Conservation (phyloP, 1,284 basidiomycete genomes). For the Irpex sp. region DNA sequence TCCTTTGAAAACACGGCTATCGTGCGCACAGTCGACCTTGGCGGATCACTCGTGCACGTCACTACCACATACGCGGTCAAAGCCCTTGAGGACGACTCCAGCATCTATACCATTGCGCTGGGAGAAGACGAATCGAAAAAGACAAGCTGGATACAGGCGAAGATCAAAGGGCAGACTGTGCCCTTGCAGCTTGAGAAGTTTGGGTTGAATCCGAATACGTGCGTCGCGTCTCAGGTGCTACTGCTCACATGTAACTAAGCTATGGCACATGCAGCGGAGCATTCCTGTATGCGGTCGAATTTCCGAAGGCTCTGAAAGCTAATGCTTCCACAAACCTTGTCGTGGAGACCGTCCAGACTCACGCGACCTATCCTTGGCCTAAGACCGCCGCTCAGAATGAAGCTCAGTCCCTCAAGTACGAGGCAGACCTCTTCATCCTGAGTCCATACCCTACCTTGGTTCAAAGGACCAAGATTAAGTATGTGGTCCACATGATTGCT, state of each 20-base stretch:
- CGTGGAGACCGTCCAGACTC: constrained; percentile 72
- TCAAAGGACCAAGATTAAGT: constrained; percentile 87
- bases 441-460: constrained; percentile 82
- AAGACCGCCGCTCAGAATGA: constrained; percentile 71
- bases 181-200: constrained; percentile 55
- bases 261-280: constrained; percentile 27
- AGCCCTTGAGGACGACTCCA: constrained; percentile 59
- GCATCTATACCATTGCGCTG: constrained; percentile 70
- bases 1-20: constrained; percentile 86
- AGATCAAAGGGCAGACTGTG: constrained; percentile 64
- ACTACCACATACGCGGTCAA: constrained; percentile 86
- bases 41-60: constrained; percentile 81
- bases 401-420: constrained; percentile 79
- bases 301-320: constrained; percentile 43
- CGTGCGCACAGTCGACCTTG: constrained; percentile 84
- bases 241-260: not conserved
- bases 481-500: constrained; percentile 19
- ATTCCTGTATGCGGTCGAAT: constrained; percentile 36
- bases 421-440: constrained; percentile 71
- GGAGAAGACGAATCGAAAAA: constrained; percentile 57
- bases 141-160: constrained; percentile 80
- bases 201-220: constrained; percentile 49
- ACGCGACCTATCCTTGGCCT: constrained; percentile 77
- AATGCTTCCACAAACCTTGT: constrained; percentile 71
- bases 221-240: constrained; percentile 19